These are phyloP conservation scores for Paraphoma sp. DNA, from an alignment of 2,329 filamentous ascomycete genomes.

Conservation along the genomic window DNA sequence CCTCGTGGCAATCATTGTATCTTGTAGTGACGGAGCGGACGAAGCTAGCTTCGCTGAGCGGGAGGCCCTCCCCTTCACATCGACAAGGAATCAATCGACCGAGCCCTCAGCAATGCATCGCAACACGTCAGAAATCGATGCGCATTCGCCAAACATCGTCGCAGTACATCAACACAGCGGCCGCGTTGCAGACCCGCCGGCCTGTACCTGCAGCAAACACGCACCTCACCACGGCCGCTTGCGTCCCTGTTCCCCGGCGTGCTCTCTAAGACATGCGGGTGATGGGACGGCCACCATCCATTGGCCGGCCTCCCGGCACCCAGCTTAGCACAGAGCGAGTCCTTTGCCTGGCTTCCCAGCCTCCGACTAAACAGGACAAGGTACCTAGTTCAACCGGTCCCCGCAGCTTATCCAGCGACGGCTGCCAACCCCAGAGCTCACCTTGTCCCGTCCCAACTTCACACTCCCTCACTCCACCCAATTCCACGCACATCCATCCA, in stretches of 20 bases:
- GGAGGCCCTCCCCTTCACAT: too few species aligned
- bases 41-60: too few species aligned
- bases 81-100: too few species aligned
- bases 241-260: slow-evolving; percentile 6
- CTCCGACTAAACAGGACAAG: slow-evolving; percentile 26
- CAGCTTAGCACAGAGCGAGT: slow-evolving; percentile 34
- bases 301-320: slow-evolving; percentile 31
- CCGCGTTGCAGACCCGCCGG: slow-evolving; percentile 1
- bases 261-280: slow-evolving; percentile 20
- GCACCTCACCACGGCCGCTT: slow-evolving; percentile 6
- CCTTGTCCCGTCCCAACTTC: slow-evolving; percentile 25
- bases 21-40: too few species aligned
- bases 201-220: slow-evolving; percentile 34
- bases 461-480: slow-evolving; percentile 10
- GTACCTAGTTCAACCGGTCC: slow-evolving; percentile 38
- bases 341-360: slow-evolving; percentile 40
- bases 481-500: slow-evolving; percentile 5
- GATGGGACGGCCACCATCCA: slow-evolving; percentile 21
- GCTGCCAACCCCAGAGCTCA: slow-evolving; percentile 22
- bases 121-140: too few species aligned
- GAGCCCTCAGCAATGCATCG: too few species aligned
- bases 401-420: slow-evolving; percentile 24
- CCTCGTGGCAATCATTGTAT: too few species aligned
- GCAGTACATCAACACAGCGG: not conserved
- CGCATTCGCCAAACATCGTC: not conserved